A percentile compares a stretch with the other conserved stretches of the same genome.
Conservation (phyloP, 2,329 filamentous ascomycete genomes). For the Dactylonectria estremocensis region DNA sequence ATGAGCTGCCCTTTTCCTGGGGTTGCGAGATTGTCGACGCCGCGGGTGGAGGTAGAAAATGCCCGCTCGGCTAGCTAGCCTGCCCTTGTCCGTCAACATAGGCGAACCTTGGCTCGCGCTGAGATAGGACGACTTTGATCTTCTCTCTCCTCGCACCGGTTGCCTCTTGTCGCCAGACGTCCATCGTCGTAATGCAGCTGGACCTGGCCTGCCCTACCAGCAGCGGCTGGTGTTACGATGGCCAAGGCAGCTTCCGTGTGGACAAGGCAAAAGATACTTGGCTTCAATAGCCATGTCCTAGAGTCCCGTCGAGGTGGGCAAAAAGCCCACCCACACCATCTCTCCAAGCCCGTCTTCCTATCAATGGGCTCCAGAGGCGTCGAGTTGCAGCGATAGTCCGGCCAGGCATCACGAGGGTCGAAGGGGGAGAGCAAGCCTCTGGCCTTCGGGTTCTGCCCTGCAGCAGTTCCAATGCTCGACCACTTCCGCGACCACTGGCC, state of each 20-base stretch:
- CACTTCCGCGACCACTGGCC: constrained; percentile 24
- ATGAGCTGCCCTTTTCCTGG: constrained; percentile 15
- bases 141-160: constrained; percentile 19
- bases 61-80: neutral
- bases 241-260: constrained; percentile 6
- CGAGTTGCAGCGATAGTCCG: constrained; percentile 25
- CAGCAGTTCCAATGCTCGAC: constrained; percentile 32
- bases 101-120: neutral
- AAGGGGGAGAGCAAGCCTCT: constrained; percentile 3
- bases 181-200: constrained; percentile 3
- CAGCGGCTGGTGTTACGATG: constrained; percentile 19
- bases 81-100: neutral
- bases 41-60: neutral
- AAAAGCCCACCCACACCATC: constrained; percentile 27
- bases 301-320: constrained; percentile 9
- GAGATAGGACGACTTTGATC: constrained; percentile 29
- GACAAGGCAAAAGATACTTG: constrained; percentile 15
- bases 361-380: constrained; percentile 7
- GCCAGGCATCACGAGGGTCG: constrained; percentile 29
- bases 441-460: constrained; percentile 5
- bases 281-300: constrained; percentile 10
- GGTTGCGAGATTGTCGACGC: constrained; percentile 18
- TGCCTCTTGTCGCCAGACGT: constrained; percentile 5
- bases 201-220: constrained; percentile 12
- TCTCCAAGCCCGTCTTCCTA: constrained; percentile 14